Evolutionary conservation across 257 asterid genomes (phyloP), one percentile per base, ranked within the genome.

Genomic region (Voacanga thouarsii): DNA sequence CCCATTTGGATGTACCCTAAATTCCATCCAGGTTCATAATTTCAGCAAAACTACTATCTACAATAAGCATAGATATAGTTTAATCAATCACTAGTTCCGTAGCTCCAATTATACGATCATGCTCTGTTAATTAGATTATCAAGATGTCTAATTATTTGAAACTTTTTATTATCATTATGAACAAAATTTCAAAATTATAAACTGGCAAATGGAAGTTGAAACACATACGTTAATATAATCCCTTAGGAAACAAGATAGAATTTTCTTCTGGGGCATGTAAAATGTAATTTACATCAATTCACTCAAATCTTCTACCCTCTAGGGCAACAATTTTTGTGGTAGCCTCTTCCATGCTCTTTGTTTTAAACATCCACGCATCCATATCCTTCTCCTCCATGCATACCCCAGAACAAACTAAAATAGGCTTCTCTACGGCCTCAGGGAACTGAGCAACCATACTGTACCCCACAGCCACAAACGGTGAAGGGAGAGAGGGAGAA

Each of bases 311-410:
- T 78, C 88, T 23, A 96, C 96, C 71, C 87, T 83, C 80, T 80
- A 88, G 14, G 98, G 93, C 86, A 93, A 83, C 91, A 93, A 84
- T 61, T 87, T 65, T 7, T n/a, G 75, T 39, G 39, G 80, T 79
- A 12, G 96, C 98, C 83, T 93, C 98, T 45, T 93, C 97, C 74
- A 93, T 89, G 63, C 70, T 91, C 86, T 87, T 89, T 76, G 90
- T 97, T 30, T 33, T 81, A 72, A 93, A 91, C 94, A 93, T 41
- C 71, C 98, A 93, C 9, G 86, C 85, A 14, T 88, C 93, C 94
- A 93, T 87, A 78, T 93, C 98, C 80, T 86, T 89, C 72, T 93
- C 94, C 86, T 93, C 97, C 82, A 90, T 21, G 44, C 93, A 90
- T n/a, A 93, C 90, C 19, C 97, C 97, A 23, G 93, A 89, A 68